Evolutionary conservation across 2,329 filamentous ascomycete genomes (phyloP), one percentile per base, ranked within the genome.

Genomic region (Penicillium sp.): DNA sequence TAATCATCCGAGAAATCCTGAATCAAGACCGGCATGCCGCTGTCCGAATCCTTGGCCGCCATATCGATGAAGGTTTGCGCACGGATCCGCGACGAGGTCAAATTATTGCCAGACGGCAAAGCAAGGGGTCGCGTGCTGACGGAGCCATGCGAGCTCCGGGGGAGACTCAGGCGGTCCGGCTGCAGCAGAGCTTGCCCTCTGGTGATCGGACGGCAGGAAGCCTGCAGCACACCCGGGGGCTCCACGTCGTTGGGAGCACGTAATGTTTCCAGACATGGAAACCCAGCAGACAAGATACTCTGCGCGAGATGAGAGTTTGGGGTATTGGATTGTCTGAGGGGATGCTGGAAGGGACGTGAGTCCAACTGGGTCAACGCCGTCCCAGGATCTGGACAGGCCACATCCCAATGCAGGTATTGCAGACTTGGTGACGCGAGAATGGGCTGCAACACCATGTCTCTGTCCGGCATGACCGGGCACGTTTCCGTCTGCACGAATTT

Each of bases 371-470:
- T 67, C 33, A 71, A 62, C 9, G 66, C 66, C 29, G 64, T 63
- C 33, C 57, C 59, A 12, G 67, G 60, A 39, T 71, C 63, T 11
- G 68, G 68, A 42, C 69, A 66, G 4, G 67, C 65, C 33, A 74
- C 60, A 55, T 82, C 80, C 79, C 80, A 82, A 56, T 83, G 80
- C 3, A 83, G 63, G 51, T 72, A 73, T 46, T 68, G 67, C 9
- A 83, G 65, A n/a, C 64, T 72, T 3, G 65, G 61, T 0, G 77
- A 80, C 5, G 70, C 69, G 27, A 82, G 68, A 9, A 74, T 58
- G 0, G 76, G 74, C 48, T 73, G 71, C 46, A 75, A 70, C 24
- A 76, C 58, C 43, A 73, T 67, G 8, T 66, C 63, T 12, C 69
- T 71, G 4, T 67, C 58, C 3, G 70, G 66, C 13, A 77, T 57